A percentile compares a stretch with the other conserved stretches of the same genome.
Conservation (phyloP, 495 filamentous ascomycete species). For the Tuber borchii region DNA sequence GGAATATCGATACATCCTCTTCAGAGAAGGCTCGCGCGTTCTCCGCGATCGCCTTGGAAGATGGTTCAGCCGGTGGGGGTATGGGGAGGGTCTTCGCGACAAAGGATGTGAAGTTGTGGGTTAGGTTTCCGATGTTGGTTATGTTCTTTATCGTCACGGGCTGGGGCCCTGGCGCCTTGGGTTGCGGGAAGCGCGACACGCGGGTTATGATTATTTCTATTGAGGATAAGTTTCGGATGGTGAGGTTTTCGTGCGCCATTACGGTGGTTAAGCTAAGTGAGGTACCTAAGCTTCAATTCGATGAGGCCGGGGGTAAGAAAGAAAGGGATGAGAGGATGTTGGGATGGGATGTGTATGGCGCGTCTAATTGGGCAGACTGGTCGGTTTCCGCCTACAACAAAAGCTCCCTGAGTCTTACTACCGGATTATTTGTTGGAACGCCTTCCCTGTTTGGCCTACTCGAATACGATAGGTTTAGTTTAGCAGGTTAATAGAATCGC, state of each 20-base stretch:
- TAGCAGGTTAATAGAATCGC: not conserved
- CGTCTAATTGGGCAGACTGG: not conserved
- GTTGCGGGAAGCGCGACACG: slow-evolving; percentile 63
- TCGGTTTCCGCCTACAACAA: not conserved
- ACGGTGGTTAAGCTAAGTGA: not conserved
- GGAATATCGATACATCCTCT: slow-evolving; percentile 51
- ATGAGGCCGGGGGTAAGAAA: not conserved
- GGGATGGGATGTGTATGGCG: not conserved
- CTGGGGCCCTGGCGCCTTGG: slow-evolving; percentile 39
- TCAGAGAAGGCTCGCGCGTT: slow-evolving; percentile 53
- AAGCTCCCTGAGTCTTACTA: not conserved
- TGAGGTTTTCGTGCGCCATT: slow-evolving; percentile 46
- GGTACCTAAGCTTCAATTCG: not conserved
- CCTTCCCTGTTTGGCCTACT: not conserved
- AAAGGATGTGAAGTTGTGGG: slow-evolving; percentile 51
- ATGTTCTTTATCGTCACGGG: slow-evolving; percentile 32
- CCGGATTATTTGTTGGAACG: not conserved
- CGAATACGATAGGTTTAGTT: not conserved
- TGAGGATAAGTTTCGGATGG: slow-evolving; percentile 80
- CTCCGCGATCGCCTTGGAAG: slow-evolving; percentile 45
- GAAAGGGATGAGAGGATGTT: not conserved
- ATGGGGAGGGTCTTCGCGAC: slow-evolving; percentile 44
- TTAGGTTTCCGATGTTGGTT: slow-evolving; percentile 48
- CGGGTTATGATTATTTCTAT: slow-evolving; percentile 64
- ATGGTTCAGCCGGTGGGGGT: slow-evolving; percentile 43